Conservation (phyloP, 129 eudicot species). For the Mikania micrantha region DNA sequence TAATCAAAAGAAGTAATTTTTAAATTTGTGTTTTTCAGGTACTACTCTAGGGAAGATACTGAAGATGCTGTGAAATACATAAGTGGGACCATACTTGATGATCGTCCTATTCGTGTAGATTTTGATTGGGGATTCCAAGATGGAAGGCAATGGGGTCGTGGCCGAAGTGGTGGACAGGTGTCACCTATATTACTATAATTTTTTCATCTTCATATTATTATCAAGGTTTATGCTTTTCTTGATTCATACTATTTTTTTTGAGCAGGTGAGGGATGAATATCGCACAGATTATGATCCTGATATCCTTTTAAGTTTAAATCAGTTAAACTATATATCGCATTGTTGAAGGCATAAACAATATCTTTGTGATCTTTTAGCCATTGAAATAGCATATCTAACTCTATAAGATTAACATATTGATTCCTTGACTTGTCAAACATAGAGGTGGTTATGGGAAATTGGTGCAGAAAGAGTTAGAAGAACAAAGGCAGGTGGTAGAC, state of each 20-base stretch:
- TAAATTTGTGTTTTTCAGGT: constrained; percentile 40
- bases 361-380: not conserved
- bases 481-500: constrained; percentile 90
- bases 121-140: constrained; percentile 99
- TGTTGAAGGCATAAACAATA: not conserved
- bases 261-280: constrained; percentile 96
- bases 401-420: not conserved
- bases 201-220: not conserved
- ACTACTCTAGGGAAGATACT: constrained; percentile 96
- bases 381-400: not conserved
- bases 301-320: constrained; percentile 52
- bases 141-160: constrained; percentile 99
- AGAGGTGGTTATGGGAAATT: constrained; percentile 99
- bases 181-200: constrained; percentile 9
- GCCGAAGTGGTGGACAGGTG: constrained; percentile 99
- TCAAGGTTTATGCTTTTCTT: not conserved
- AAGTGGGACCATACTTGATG: constrained; percentile 98
- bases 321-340: not conserved
- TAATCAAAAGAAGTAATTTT: not conserved
- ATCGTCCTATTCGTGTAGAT: constrained; percentile 96
- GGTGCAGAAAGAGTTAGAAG: constrained; percentile 83
- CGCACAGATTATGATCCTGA: constrained; percentile 99
- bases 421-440: constrained; percentile 50
- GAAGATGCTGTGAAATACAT: constrained; percentile 94
- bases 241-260: not conserved